These are phyloP conservation scores for Thelonectria discophora DNA, from an alignment of 2,329 filamentous ascomycete species.

Conservation along the genomic window DNA sequence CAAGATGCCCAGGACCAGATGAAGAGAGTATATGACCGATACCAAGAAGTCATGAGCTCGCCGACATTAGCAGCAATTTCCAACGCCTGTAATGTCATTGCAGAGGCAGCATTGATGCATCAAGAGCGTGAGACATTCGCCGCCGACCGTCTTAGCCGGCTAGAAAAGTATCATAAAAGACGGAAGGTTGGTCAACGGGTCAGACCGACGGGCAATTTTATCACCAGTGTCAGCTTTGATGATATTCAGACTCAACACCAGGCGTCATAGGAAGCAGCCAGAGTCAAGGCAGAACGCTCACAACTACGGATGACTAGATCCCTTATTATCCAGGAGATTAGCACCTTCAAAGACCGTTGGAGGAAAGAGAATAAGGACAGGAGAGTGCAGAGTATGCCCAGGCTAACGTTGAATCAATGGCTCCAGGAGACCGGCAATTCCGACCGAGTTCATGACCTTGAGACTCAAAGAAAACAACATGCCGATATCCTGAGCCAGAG, in stretches of 20 bases:
- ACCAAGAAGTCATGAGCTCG: conserved; percentile 5
- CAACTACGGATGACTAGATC: background rate
- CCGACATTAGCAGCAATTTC: conserved; percentile 1
- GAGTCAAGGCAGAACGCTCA: background rate
- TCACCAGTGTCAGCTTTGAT: background rate
- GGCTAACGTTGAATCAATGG: conserved; percentile 6
- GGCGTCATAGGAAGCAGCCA: background rate
- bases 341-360: background rate
- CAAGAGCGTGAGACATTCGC: background rate
- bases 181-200: background rate
- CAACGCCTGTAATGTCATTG: background rate
- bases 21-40: conserved; percentile 5
- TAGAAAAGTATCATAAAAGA: conserved; percentile 1
- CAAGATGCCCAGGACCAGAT: conserved; percentile 8
- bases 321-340: background rate
- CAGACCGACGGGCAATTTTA: background rate
- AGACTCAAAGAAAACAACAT: conserved; percentile 2
- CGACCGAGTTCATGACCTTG: background rate
- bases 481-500: background rate
- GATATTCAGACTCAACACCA: conserved; percentile 1
- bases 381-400: background rate
- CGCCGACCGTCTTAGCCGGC: background rate
- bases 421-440: background rate
- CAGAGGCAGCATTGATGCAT: background rate
- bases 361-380: background rate